Evolutionary conservation across 257 asterid genomes (phyloP).

Genomic region (Nicotiana benthamiana): DNA sequence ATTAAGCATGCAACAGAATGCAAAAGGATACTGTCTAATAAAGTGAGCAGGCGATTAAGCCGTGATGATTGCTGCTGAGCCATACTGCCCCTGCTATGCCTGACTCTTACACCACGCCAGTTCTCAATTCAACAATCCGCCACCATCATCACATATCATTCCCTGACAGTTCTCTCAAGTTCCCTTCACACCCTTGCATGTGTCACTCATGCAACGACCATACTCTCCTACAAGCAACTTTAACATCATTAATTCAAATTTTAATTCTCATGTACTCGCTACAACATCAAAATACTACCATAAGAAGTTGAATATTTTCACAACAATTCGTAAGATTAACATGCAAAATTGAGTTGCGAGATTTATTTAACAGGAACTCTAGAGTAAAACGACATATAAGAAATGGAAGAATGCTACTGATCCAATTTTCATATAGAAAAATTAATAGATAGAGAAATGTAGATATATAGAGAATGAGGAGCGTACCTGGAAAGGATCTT

Average conservation of each 20-base stretch:
- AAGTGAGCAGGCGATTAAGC: slow-evolving; percentile 86
- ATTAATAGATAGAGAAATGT: background rate
- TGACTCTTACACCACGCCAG: slow-evolving; percentile 23
- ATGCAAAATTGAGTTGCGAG: background rate
- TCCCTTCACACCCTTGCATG: slow-evolving; percentile 26
- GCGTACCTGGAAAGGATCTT: background rate
- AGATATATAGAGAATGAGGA: background rate
- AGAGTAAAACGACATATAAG: background rate
- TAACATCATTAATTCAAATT: slow-evolving; percentile 15
- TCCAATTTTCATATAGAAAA: background rate
- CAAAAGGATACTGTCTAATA: slow-evolving; percentile 92
- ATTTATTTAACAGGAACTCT: background rate
- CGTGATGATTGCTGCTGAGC: slow-evolving; percentile 96
- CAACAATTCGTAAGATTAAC: background rate
- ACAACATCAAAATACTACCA: background rate
- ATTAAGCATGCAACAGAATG: background rate
- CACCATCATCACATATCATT: slow-evolving; percentile 18
- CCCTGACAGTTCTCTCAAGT: slow-evolving; percentile 8
- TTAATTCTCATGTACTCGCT: background rate
- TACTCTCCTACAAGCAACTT: background rate
- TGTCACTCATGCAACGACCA: slow-evolving; percentile 16
- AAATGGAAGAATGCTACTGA: background rate
- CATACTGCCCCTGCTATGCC: slow-evolving; percentile 30
- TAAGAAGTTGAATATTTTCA: background rate
- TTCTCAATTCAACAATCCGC: slow-evolving; percentile 19